Base-by-base conservation (phyloP, 306 rosid species). In the Cyclanthera cordifolia region DNA sequence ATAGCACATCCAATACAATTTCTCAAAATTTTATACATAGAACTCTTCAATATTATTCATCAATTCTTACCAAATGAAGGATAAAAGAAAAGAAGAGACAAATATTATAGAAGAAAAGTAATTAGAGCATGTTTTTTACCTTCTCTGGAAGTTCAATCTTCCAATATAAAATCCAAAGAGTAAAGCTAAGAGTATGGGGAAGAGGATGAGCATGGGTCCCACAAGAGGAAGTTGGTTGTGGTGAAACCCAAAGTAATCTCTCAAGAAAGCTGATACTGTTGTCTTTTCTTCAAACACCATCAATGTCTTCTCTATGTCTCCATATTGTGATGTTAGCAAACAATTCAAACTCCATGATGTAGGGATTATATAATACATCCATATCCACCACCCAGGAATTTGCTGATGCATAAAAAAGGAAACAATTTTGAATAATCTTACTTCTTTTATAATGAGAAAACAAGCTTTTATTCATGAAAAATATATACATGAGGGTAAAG, bases 351-450 rank as follows among this genome's bases (percentile, higher is more conserved):
- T 48, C 86, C 88, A 84, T 9, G 88, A 84, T 50, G 86, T 50
- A 19, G 86, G 81, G 52, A 43, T 74, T 30, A 69, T 30, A 46
- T 79, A 81, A 43, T 74, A 64, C 15, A 74, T 20, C 88, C 88
- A 84, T 61, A 74, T 72, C 88, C 88, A 81, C 84, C 88, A 81
- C 48, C 73, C 66, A 3, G 88, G 88, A 64, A 84, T 81, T 72
- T 79, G 48, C 88, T 37, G 43, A 8, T 84, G 78, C 74, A 81
- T 49, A 9, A 55, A 43, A 55, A 43, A 12, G 3, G 59, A 8
- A 8, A n/a, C 13, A 15, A 49, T 0, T 24, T 30, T 25, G n/a
- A 4, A 30, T 30, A 5, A 47, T 47, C 52, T 47, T 6, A 47
- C 52, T 4, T 1, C 14, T 9, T 43, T 43, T 12, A n/a, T n/a